Evolutionary conservation across 805 yeast genomes (phyloP).

Genomic region (Sugiyamaella chiloensis): DNA sequence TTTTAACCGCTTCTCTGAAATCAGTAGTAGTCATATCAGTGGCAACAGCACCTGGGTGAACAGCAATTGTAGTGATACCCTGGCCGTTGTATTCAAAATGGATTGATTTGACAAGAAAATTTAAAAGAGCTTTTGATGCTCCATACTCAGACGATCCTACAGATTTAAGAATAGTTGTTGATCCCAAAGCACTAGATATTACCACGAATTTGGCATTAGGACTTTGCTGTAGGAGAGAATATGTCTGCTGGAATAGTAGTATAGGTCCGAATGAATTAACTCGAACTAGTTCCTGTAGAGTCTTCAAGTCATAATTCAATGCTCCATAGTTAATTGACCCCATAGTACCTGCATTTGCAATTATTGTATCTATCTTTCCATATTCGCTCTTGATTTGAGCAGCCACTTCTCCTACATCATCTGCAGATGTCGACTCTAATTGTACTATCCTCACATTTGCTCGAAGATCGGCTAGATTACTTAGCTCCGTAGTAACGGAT

Average conservation of each 20-base stretch:
- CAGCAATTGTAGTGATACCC: conserved; percentile 31
- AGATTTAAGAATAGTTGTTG: conserved; percentile 3
- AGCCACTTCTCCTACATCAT: neutral
- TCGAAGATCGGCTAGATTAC: neutral
- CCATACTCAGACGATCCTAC: conserved; percentile 31
- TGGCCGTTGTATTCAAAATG: conserved; percentile 28
- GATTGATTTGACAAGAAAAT: conserved; percentile 31
- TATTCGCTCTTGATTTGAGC: neutral
- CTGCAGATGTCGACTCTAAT: neutral
- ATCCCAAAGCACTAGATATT: neutral
- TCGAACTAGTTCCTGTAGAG: neutral
- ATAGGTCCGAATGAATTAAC: conserved; percentile 2
- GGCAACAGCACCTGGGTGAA: conserved; percentile 41
- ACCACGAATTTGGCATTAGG: neutral
- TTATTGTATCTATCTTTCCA: neutral
- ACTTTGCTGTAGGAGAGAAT: conserved; percentile 1
- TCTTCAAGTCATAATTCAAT: neutral
- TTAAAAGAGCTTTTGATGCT: conserved; percentile 38
- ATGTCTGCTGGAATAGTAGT: neutral
- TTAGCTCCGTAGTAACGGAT: neutral
- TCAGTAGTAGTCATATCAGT: conserved; percentile 27
- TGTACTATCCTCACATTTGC: neutral
- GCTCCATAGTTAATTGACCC: neutral
- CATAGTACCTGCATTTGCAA: neutral
- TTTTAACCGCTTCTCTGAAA: neutral